These are phyloP conservation scores for Arthrinium puccinioides DNA, from an alignment of 2,329 filamentous ascomycete species.

Conservation along the genomic window DNA sequence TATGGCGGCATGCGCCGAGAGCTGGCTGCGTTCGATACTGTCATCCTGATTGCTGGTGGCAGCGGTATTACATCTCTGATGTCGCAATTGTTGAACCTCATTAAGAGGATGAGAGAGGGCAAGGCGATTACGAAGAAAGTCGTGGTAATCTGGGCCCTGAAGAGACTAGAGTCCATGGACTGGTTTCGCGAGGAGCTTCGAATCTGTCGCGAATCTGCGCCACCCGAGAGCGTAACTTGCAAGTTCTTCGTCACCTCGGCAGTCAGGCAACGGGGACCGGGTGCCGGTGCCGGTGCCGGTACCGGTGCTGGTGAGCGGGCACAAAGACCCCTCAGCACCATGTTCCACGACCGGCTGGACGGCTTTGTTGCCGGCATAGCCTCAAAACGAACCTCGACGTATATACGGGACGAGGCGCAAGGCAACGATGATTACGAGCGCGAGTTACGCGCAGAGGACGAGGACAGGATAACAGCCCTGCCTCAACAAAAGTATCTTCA, in stretches of 20 bases:
- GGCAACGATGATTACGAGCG: conserved; percentile 73
- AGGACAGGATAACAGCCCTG: conserved; percentile 77
- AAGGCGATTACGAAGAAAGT: conserved; percentile 89
- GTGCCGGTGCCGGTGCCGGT: conserved; percentile 12
- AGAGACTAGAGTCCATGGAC: conserved; percentile 86
- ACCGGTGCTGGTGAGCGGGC: conserved; percentile 25
- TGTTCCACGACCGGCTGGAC: conserved; percentile 81
- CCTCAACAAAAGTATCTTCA: conserved; percentile 62
- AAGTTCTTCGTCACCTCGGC: conserved; percentile 90
- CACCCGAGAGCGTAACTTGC: conserved; percentile 81
- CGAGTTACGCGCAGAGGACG: conserved; percentile 72
- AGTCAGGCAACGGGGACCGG: conserved; percentile 39
- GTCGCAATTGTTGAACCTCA: conserved; percentile 85
- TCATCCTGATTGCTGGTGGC: conserved; percentile 86
- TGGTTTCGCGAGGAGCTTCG: conserved; percentile 95
- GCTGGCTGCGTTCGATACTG: conserved; percentile 86
- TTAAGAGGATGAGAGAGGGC: conserved; percentile 91
- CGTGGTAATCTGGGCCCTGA: conserved; percentile 89
- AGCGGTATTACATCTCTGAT: conserved; percentile 92
- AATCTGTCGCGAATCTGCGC: conserved; percentile 84
- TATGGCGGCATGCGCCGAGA: conserved; percentile 92
- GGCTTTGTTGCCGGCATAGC: conserved; percentile 82
- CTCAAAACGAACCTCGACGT: conserved; percentile 75
- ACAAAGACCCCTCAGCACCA: conserved; percentile 61
- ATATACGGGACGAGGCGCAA: conserved; percentile 74